phyloP scores from a whole-genome alignment of 176 grass and related monocot genomes.

The Aegilops tauschii region DNA sequence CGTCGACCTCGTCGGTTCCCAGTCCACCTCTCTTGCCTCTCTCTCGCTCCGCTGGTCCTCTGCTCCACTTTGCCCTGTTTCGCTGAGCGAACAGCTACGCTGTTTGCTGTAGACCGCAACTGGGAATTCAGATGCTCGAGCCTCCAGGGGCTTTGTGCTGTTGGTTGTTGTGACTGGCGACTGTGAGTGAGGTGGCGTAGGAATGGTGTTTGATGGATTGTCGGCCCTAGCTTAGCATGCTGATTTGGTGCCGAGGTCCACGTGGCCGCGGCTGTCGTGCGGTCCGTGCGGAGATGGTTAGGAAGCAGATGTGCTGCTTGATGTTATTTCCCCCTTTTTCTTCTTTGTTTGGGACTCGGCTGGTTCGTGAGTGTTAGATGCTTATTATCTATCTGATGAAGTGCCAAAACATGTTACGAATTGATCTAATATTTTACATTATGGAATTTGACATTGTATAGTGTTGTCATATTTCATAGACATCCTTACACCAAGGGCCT shows the following conservation, averaged over 20 bases:
- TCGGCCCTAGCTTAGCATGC: not conserved
- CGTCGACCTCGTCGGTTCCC: slow-evolving; percentile 77
- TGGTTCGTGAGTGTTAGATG: not conserved
- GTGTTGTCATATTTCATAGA: not conserved
- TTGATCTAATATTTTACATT: not conserved
- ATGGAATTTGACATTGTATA: not conserved
- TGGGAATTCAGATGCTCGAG: slow-evolving; percentile 5
- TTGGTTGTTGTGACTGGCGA: not conserved
- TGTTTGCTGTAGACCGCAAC: not conserved
- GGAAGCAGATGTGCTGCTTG: not conserved
- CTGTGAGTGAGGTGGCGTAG: not conserved
- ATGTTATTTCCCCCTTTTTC: not conserved
- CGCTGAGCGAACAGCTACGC: not conserved
- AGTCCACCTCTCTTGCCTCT: not conserved
- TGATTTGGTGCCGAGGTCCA: not conserved
- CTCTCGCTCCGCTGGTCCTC: not conserved
- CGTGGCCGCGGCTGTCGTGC: not conserved
- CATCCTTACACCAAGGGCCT: not conserved
- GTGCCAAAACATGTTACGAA: not conserved
- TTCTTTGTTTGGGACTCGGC: not conserved
- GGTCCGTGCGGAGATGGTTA: not conserved
- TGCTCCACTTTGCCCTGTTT: not conserved
- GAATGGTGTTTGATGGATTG: slow-evolving; percentile 15
- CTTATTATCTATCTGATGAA: not conserved
- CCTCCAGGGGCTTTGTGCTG: not conserved